Evolutionary conservation across 371 early-diverging fungal genomes (phyloP).

Genomic region (Capillidium heterosporum): DNA sequence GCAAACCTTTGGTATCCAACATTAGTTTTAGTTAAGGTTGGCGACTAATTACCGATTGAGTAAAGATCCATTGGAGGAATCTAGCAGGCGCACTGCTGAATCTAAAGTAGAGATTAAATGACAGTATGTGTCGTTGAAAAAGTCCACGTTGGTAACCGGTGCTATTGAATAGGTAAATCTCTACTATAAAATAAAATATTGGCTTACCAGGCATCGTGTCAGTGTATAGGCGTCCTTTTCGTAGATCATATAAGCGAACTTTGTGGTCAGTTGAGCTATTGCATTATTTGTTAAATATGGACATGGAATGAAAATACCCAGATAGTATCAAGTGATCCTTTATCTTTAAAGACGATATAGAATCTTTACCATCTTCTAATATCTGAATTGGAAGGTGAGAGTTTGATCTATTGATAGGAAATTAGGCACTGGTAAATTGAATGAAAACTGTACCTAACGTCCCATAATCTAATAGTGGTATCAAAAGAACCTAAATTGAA

Average conservation of each 20-base stretch:
- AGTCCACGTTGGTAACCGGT: slow-evolving; percentile 56
- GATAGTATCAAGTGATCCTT: slow-evolving; percentile 50
- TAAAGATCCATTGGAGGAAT: slow-evolving; percentile 51
- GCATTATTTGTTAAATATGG: neutral
- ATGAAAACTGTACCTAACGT: slow-evolving; percentile 29
- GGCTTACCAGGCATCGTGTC: slow-evolving; percentile 54
- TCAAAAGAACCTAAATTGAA: slow-evolving; percentile 58
- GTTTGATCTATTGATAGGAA: slow-evolving; percentile 25
- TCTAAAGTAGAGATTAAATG: slow-evolving; percentile 58
- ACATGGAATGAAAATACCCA: slow-evolving; percentile 21
- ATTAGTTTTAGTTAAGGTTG: too few species aligned
- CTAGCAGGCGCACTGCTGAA: slow-evolving; percentile 57
- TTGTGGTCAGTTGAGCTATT: slow-evolving; percentile 62
- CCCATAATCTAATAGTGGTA: slow-evolving; percentile 79
- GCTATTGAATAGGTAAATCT: slow-evolving; percentile 19
- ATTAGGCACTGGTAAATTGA: neutral
- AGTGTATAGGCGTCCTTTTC: slow-evolving; percentile 42
- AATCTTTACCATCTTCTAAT: slow-evolving; percentile 74
- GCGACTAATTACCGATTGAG: slow-evolving; percentile 47
- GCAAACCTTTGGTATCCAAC: too few species aligned
- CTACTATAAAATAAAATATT: neutral
- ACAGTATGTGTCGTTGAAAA: slow-evolving; percentile 58
- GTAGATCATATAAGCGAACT: slow-evolving; percentile 66
- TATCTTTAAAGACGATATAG: slow-evolving; percentile 57
- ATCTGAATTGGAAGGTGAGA: slow-evolving; percentile 59